Evolutionary conservation across 1,139 yeast genomes (phyloP), one percentile per base, ranked within the genome.

Genomic region (Taphrina communis): DNA sequence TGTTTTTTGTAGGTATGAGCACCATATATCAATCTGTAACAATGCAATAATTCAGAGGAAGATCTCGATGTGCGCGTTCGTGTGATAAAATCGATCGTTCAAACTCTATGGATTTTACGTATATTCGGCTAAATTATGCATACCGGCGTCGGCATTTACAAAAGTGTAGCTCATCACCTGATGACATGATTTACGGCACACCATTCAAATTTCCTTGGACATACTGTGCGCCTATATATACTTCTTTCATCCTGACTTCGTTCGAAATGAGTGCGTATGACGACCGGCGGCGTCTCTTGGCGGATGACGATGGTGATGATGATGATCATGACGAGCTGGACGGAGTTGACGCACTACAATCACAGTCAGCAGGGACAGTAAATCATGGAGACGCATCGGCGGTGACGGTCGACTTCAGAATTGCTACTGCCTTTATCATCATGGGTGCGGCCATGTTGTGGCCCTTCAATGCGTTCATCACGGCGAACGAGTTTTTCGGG

Each of bases 391-490:
- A 25, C 4, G 31, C 4, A 25, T 25, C 31, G 31, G 31, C 31
- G 4, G 4, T 2, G 31, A 25, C 31, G 31, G 39, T 53, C 31
- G 61, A 63, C 42, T 39, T 17, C 38, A 39, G 25, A 17, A 35
- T 55, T 9, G 67, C 67, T 14, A 35, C 42, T 6, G 67, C 67
- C 1, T 63, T 63, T 31, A 38, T 41, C 36, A 56, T 63, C 25
- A 58, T 65, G 60, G 75, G 75, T 0, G 80, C 89, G 7, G 88
- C 94, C 0, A 80, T 89, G 50, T 82, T 94, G 53, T 94, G 98
- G 98, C 98, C 99, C 0, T 94, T 98, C 97, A 94, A 94, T 80
- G 87, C 96, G 73, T 88, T 92, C 74, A 80, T 94, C 9, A 87
- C 96, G 0, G 97, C 97, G 0, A 85, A 96, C 0, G 89, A 90